phyloP scores from a whole-genome alignment of 768 basidiomycete genomes.

The Auriculariales sp. region DNA sequence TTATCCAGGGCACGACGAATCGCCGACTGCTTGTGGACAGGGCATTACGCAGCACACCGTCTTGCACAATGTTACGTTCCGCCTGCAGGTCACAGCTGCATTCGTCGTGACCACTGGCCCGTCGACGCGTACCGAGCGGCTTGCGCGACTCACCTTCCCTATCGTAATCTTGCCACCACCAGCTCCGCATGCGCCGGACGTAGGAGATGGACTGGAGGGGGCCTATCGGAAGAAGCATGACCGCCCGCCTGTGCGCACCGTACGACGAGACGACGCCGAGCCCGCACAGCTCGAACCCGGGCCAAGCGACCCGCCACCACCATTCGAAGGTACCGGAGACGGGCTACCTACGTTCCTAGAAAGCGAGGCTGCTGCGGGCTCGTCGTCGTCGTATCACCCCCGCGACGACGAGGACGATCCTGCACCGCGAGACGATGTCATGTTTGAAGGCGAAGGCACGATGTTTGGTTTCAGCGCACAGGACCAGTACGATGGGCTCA shows the following conservation, averaged over 20 bases:
- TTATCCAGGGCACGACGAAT: slow-evolving; percentile 26
- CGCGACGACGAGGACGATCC: slow-evolving; percentile 16
- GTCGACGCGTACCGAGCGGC: slow-evolving; percentile 44
- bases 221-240: slow-evolving; percentile 86
- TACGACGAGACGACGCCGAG: slow-evolving; percentile 54
- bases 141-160: slow-evolving; percentile 51
- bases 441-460: slow-evolving; percentile 58
- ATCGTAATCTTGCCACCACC: slow-evolving; percentile 57
- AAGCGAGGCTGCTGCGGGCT: slow-evolving; percentile 36
- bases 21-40: slow-evolving; percentile 39
- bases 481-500: slow-evolving; percentile 70
- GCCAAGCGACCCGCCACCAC: slow-evolving; percentile 69
- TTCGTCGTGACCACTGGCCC: slow-evolving; percentile 48
- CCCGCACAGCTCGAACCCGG: slow-evolving; percentile 57
- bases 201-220: slow-evolving; percentile 35
- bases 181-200: slow-evolving; percentile 59
- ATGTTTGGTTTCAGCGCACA: slow-evolving; percentile 57
- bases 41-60: slow-evolving; percentile 72
- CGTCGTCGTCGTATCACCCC: slow-evolving; percentile 22
- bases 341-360: slow-evolving; percentile 64
- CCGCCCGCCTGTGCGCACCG: slow-evolving; percentile 56
- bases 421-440: slow-evolving; percentile 16
- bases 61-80: slow-evolving; percentile 71
- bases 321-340: slow-evolving; percentile 26
- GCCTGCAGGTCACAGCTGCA: slow-evolving; percentile 55